Conservation (phyloP, 108 stramenopile genomes). For the Nitzschia palea region DNA sequence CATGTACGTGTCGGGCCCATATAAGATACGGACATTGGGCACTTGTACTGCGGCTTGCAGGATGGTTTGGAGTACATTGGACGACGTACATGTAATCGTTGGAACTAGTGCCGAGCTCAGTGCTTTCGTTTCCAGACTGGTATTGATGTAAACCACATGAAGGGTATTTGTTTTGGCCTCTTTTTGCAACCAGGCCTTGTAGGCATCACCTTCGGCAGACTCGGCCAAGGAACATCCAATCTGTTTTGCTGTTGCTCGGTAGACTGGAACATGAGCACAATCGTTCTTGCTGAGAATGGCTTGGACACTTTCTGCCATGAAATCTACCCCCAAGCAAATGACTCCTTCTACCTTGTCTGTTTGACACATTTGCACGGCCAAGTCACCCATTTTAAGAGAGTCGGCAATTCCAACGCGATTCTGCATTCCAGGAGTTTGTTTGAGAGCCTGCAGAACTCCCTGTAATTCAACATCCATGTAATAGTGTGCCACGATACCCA, state of each 20-base stretch:
- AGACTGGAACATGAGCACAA: slow-evolving; percentile 76
- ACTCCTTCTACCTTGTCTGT: slow-evolving; percentile 47
- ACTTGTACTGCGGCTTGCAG: slow-evolving; percentile 89
- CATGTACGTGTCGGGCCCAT: slow-evolving; percentile 98
- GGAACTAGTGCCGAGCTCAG: slow-evolving; percentile 74
- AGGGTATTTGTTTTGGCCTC: slow-evolving; percentile 39
- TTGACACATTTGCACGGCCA: slow-evolving; percentile 86
- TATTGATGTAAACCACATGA: slow-evolving; percentile 97
- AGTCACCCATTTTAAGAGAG: slow-evolving; percentile 94
- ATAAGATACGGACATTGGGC: slow-evolving; percentile 66
- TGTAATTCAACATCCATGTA: slow-evolving; percentile 98
- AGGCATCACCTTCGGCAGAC: slow-evolving; percentile 80
- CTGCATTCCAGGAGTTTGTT: slow-evolving; percentile 30
- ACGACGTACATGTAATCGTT: slow-evolving; percentile 93
- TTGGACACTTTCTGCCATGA: slow-evolving; percentile 90
- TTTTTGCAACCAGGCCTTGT: slow-evolving; percentile 79
- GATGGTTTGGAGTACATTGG: slow-evolving; percentile 89
- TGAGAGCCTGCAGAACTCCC: slow-evolving; percentile 77
- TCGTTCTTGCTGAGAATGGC: slow-evolving; percentile 84
- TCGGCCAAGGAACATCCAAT: slow-evolving; percentile 94
- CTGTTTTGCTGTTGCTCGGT: slow-evolving; percentile 60
- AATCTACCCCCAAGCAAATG: slow-evolving; percentile 93
- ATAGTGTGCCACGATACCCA: slow-evolving; percentile 94
- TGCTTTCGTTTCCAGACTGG: slow-evolving; percentile 93
- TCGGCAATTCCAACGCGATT: slow-evolving; percentile 86